Evolutionary conservation across 495 filamentous ascomycete genomes (phyloP).

Genomic region (Bombardia bombarda): DNA sequence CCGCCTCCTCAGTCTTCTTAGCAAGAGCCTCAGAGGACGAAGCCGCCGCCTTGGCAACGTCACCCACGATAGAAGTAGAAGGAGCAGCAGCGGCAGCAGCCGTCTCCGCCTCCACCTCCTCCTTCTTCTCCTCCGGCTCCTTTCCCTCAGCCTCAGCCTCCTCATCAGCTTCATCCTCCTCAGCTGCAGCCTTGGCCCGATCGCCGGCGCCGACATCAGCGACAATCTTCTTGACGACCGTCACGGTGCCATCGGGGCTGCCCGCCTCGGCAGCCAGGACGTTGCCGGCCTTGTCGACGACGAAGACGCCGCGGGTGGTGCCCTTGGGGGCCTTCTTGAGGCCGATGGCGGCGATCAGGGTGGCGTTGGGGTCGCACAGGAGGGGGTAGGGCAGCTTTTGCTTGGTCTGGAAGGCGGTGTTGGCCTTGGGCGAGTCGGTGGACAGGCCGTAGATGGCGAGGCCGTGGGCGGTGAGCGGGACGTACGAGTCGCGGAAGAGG

Average conservation of each 20-base stretch:
- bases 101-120: not conserved
- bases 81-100: not conserved
- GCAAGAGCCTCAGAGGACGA: not conserved
- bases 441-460: slow-evolving; percentile 84
- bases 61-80: not conserved
- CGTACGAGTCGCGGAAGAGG: slow-evolving; percentile 78
- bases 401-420: slow-evolving; percentile 83
- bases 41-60: not conserved
- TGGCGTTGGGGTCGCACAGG: slow-evolving; percentile 69
- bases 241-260: slow-evolving; percentile 51
- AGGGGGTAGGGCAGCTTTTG: slow-evolving; percentile 83
- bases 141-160: slow-evolving; percentile 9
- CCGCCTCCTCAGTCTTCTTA: slow-evolving; percentile 5
- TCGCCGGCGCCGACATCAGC: slow-evolving; percentile 19
- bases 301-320: slow-evolving; percentile 81
- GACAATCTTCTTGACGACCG: slow-evolving; percentile 47
- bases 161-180: not conserved
- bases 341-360: slow-evolving; percentile 67
- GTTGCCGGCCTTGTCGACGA: slow-evolving; percentile 68
- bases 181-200: slow-evolving; percentile 11
- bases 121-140: not conserved
- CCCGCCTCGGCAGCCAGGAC: slow-evolving; percentile 55
- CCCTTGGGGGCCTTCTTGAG: slow-evolving; percentile 68
- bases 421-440: slow-evolving; percentile 76
- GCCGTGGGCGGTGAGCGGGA: slow-evolving; percentile 68